phyloP scores from a whole-genome alignment of 306 rosid genomes.

The Lagenaria siceraria region DNA sequence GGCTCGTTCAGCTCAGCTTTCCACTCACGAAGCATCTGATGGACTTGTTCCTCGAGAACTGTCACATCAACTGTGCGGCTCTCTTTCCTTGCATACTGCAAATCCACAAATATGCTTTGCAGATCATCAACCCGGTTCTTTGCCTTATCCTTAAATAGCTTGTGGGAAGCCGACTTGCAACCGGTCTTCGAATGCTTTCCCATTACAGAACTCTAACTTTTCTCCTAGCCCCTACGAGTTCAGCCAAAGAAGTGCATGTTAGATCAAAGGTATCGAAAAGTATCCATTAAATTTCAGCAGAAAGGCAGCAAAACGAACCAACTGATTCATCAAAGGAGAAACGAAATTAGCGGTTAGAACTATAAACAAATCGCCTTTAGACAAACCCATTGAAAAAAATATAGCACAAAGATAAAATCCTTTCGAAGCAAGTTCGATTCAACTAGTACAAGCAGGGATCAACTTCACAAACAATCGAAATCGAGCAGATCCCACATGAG shows the following conservation, averaged over 20 bases:
- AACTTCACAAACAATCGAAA: not conserved
- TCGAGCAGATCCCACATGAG: not conserved
- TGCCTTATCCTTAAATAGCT: slow-evolving; percentile 88
- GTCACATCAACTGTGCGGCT: slow-evolving; percentile 70
- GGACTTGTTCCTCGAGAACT: slow-evolving; percentile 90
- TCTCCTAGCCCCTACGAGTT: slow-evolving; percentile 23
- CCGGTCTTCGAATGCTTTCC: slow-evolving; percentile 78
- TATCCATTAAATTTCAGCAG: slow-evolving; percentile 1
- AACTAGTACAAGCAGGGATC: not conserved
- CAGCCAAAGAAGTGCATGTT: slow-evolving; percentile 13
- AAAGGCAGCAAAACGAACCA: not conserved
- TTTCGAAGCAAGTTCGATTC: not conserved
- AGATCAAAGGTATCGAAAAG: not conserved
- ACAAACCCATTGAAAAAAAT: not conserved
- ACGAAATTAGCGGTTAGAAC: not conserved
- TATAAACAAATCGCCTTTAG: not conserved
- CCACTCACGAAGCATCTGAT: slow-evolving; percentile 99
- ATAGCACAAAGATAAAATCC: not conserved
- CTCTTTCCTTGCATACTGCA: slow-evolving; percentile 95
- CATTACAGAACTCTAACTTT: slow-evolving; percentile 34
- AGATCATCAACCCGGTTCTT: slow-evolving; percentile 94
- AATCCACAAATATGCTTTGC: slow-evolving; percentile 71
- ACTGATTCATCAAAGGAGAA: not conserved
- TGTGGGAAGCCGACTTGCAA: slow-evolving; percentile 91
- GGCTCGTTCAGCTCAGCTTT: slow-evolving; percentile 94